Conservation (phyloP, 129 eudicot genomes). For the Cynara cardunculus region DNA sequence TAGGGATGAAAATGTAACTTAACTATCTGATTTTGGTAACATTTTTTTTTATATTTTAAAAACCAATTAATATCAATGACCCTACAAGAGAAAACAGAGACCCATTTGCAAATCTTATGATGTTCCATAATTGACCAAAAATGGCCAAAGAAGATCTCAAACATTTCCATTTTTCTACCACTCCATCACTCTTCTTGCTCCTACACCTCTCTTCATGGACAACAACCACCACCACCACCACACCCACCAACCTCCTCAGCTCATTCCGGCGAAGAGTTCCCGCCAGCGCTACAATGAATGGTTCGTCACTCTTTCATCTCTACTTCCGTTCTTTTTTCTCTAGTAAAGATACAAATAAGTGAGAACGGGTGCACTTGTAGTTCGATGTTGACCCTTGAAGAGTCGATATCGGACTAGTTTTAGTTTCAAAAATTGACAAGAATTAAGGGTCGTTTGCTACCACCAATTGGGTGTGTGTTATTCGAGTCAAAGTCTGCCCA, state of each 20-base stretch:
- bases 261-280: constrained; percentile 61
- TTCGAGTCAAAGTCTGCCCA: not conserved
- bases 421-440: not conserved
- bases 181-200: constrained; percentile 31
- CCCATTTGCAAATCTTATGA: constrained; percentile 61
- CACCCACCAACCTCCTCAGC: constrained; percentile 54
- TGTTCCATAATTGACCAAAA: constrained; percentile 60
- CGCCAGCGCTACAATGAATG: constrained; percentile 87
- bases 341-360: not conserved
- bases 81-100: constrained; percentile 52
- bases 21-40: not conserved
- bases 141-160: constrained; percentile 40
- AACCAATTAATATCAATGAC: constrained; percentile 27
- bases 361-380: not conserved
- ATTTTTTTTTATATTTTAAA: not conserved
- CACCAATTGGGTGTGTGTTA: not conserved
- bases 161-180: constrained; percentile 43
- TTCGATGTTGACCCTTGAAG: not conserved
- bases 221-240: constrained; percentile 36
- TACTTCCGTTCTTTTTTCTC: not conserved
- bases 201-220: constrained; percentile 60
- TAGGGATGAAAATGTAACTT: not conserved
- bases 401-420: not conserved
- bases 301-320: constrained; percentile 40
- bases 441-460: not conserved